Evolutionary conservation across 2,329 filamentous ascomycete genomes (phyloP), one percentile per base, ranked within the genome.

Genomic region (Pestalotiopsis sp.): DNA sequence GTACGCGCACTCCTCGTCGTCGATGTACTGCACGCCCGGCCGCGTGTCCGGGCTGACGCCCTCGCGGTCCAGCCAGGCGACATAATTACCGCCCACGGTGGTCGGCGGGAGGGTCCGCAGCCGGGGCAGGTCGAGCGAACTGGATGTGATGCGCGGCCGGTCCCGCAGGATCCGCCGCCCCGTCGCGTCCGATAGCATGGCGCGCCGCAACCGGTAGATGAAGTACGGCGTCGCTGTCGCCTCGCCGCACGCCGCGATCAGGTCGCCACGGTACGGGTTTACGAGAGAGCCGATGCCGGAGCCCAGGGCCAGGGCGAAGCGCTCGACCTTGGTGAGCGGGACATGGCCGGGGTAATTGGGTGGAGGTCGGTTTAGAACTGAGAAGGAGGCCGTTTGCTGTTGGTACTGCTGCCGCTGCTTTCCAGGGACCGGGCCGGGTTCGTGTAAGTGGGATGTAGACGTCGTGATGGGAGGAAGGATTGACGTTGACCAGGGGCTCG

Each of bases 201-300:
- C 93, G 78, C 95, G 89, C 73, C 94, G 94, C 23, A 99, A 93
- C 68, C 93, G 93, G 81, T 93, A 90, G 81, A 98, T 95, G 84
- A 98, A 98, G 86, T 94, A 97, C 13, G 96, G 96, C 11, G 95
- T 94, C 25, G 95, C 94, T 3, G 96, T 98, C 36, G 95, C 91
- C 85, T 99, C 96, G 77, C 95, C 95, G n/a, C 97, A 89, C 41
- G 94, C 89, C 41, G 96, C 96, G 75, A 99, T 97, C 73, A 99
- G 90, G 83, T 99, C 96, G 79, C 90, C 93, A 75, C 96, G 89
- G 76, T 93, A 89, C 1, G 95, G 95, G 75, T 98, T 90, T 3
- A 94, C 74, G 64, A 92, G 83, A 41, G 89, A 89, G 75, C 87
- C 84, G 66, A 92, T 78, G 58, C 90, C 88, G 7, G 90, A 90